phyloP scores from a whole-genome alignment of 768 basidiomycete species.

The Panus rudis region DNA sequence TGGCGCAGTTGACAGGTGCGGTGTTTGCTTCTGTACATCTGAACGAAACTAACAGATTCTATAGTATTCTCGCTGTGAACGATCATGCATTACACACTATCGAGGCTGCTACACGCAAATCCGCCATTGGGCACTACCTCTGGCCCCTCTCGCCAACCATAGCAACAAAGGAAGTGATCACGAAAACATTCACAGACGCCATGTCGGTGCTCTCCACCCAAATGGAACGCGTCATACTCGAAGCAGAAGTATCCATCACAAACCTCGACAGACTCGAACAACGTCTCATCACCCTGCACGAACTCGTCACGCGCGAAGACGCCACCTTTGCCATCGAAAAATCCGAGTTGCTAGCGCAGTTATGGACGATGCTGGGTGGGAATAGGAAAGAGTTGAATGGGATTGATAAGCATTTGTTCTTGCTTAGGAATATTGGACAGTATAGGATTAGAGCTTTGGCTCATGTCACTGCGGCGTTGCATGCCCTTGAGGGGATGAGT shows the following conservation, averaged over 20 bases:
- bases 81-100: conserved; percentile 62
- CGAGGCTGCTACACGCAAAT: conserved; percentile 25
- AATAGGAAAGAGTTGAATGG: conserved; percentile 45
- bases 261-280: conserved; percentile 61
- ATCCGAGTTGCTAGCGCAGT: conserved; percentile 49
- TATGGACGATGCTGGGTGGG: conserved; percentile 68
- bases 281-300: conserved; percentile 48
- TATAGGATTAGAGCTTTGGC: conserved; percentile 57
- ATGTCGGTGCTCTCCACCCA: conserved; percentile 51
- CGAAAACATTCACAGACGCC: conserved; percentile 49
- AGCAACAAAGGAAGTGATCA: conserved; percentile 38
- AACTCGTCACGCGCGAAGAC: conserved; percentile 55
- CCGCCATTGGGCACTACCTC: conserved; percentile 17
- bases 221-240: conserved; percentile 54
- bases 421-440: conserved; percentile 47
- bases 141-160: conserved; percentile 28
- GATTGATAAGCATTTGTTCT: conserved; percentile 41
- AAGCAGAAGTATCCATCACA: conserved; percentile 50
- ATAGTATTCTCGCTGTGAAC: conserved; percentile 67
- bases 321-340: conserved; percentile 34
- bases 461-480: conserved; percentile 62
- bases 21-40: neutral
- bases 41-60: neutral
- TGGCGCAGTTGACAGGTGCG: conserved; percentile 69
- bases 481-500: conserved; percentile 54